Evolutionary conservation across 2,329 filamentous ascomycete genomes (phyloP), one percentile per base, ranked within the genome.

Genomic region (Lasiodiplodia hormozganensis): DNA sequence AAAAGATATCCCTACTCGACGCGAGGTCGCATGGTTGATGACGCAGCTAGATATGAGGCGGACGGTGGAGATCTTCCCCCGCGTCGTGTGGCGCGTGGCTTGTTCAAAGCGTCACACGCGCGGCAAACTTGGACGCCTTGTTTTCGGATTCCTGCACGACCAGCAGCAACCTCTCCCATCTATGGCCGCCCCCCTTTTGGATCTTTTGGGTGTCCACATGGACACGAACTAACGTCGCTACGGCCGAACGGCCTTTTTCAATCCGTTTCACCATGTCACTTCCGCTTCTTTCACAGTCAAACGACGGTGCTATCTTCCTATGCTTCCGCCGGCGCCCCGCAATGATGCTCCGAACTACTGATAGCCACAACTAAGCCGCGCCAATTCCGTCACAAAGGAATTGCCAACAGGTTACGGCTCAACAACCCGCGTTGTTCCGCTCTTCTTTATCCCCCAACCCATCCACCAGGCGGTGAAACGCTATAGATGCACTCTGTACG

Each of bases 31-130:
- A 58, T 21, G 34, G 18, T 58, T 21, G 36, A 58, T 58, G 38
- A 43, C 25, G 47, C 25, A 23, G 47, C 51, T 38, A 53, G 47
- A 64, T 40, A 31, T 38, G 47, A 25, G 31, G 43, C 31, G 12
- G 28, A 28, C 18, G 16, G 58, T 28, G 58, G 58, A 51, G 58
- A 51, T 62, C 58, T 21, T 28, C 31, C 58, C 58, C 58, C 43
- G 60, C 60, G 47, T 64, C 28, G 52, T 52, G 6, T 52, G 47
- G 60, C 47, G 47, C 31, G 60, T 64, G 60, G 60, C 60, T 64
- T 52, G 60, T 25, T n/a, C 47, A 31, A 52, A 38, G 60, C 43
- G 60, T 64, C 40, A 64, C 43, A 43, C 58, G 38, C 58, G 54
- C 54, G 34, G 14, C 21, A 25, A 10, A 14, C 11, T 16, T 23